phyloP scores from a whole-genome alignment of 1,284 basidiomycete genomes.

The Ganoderma sinense region DNA sequence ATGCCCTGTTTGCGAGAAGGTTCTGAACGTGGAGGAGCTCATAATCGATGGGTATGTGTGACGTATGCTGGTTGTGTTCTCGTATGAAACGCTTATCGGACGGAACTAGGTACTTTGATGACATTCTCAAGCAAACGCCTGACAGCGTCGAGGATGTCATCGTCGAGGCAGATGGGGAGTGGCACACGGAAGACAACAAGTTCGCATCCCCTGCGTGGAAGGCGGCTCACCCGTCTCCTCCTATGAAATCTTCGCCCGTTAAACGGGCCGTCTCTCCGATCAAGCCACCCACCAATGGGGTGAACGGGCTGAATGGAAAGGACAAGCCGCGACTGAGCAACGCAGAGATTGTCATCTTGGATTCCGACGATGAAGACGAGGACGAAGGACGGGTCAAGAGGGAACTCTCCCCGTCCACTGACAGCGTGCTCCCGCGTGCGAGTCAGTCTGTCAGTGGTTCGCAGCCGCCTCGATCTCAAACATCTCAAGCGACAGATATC shows the following conservation, averaged over 20 bases:
- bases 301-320: slow-evolving; percentile 41
- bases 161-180: slow-evolving; percentile 93
- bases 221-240: slow-evolving; percentile 51
- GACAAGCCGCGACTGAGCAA: slow-evolving; percentile 54
- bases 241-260: slow-evolving; percentile 38
- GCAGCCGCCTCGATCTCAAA: slow-evolving; percentile 36
- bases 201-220: slow-evolving; percentile 81
- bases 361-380: slow-evolving; percentile 81
- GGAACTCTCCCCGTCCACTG: slow-evolving; percentile 70
- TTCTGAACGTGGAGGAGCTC: slow-evolving; percentile 82
- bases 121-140: slow-evolving; percentile 80
- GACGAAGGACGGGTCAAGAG: slow-evolving; percentile 77
- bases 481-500: slow-evolving; percentile 53
- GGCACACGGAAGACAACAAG: slow-evolving; percentile 92
- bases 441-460: slow-evolving; percentile 40
- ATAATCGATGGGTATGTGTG: slow-evolving; percentile 85
- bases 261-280: slow-evolving; percentile 40
- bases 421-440: slow-evolving; percentile 45
- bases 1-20: slow-evolving; percentile 94
- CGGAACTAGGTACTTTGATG: slow-evolving; percentile 76
- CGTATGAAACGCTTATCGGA: slow-evolving; percentile 4
- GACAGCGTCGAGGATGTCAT: slow-evolving; percentile 91
- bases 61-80: neutral
- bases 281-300: slow-evolving; percentile 22
- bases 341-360: slow-evolving; percentile 76